Base-by-base conservation (phyloP, 2,329 filamentous ascomycete species). In the Calonectria pseudoreteaudii region DNA sequence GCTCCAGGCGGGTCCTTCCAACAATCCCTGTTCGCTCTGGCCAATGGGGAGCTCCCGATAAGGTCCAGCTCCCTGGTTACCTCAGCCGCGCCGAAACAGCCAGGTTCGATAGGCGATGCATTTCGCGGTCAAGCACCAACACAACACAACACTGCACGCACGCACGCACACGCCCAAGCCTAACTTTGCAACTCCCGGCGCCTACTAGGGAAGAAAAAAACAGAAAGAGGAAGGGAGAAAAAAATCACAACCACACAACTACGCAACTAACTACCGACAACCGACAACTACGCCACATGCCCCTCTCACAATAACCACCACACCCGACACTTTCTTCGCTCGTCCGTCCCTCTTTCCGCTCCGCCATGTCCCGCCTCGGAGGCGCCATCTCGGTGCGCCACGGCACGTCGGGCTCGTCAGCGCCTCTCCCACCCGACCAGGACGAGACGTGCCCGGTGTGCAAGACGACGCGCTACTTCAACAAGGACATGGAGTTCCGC, bases 381-480 rank as follows among this genome's bases (percentile, higher is more conserved):
- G 78, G 78, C 78, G 72, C 76, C 74, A 74, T 82, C 68, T 83
- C 83, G 68, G 74, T 82, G 75, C 82, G 81, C 44, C 79, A 82
- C 70, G 66, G 75, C 60, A 65, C 74, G 44, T 70, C 52, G 70
- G 62, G 49, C 18, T 26, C 56, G 18, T 30, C 44, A 6, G 44
- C 44, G 44, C 44, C 74, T 66, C 66, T 73, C 34, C 68, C 78
- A 11, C 78, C 79, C 74, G 71, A 84, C 75, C 74, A 82, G 65
- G 87, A 89, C 78, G 95, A 98, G 86, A 94, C 96, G 82, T 99
- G 97, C 87, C 97, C 96, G 72, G 95, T 98, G 79, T 99, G 97
- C 93, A 98, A 98, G 87, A 97, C 95, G 73, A 95, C 94, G 74
- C 94, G 95, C 77, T 98, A 98, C 88, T 93, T 98, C 81, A 98